phyloP scores from a whole-genome alignment of 2,329 filamentous ascomycete genomes.

The Diaporthe ilicicola region DNA sequence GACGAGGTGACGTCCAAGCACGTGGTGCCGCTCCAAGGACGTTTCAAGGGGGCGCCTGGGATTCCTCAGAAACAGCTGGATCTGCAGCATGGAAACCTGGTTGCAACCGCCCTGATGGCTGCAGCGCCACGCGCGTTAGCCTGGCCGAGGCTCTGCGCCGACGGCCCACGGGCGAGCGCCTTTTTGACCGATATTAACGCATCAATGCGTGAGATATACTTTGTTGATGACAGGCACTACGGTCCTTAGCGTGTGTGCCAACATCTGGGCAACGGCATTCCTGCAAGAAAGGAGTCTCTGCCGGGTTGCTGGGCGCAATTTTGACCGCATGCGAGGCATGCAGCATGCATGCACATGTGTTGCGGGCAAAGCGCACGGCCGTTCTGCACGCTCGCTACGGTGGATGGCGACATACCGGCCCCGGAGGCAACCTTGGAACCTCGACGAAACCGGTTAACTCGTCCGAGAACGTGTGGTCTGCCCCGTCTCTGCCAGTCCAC shows the following conservation, averaged over 20 bases:
- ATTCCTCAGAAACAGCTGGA: conserved; percentile 10
- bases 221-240: conserved; percentile 3
- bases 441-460: conserved; percentile 13
- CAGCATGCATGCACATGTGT: too few relatives aligned
- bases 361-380: neutral
- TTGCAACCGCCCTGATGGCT: neutral
- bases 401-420: conserved; percentile 17
- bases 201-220: conserved; percentile 3
- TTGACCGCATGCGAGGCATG: too few relatives aligned
- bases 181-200: too few relatives aligned
- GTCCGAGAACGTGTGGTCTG: neutral
- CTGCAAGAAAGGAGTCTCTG: conserved; percentile 3
- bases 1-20: conserved; percentile 21
- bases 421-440: neutral
- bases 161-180: neutral
- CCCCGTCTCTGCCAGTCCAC: neutral
- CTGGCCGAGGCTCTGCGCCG: conserved; percentile 20
- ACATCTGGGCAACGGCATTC: too few relatives aligned
- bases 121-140: conserved; percentile 12
- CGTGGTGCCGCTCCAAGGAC: conserved; percentile 19
- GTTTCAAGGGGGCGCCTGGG: conserved; percentile 17
- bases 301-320: neutral
- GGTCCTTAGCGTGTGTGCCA: conserved; percentile 2
- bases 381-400: conserved; percentile 6
- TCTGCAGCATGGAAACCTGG: conserved; percentile 13